Evolutionary conservation across 2,329 filamentous ascomycete species (phyloP).

Genomic region (Penicillium glabrum): DNA sequence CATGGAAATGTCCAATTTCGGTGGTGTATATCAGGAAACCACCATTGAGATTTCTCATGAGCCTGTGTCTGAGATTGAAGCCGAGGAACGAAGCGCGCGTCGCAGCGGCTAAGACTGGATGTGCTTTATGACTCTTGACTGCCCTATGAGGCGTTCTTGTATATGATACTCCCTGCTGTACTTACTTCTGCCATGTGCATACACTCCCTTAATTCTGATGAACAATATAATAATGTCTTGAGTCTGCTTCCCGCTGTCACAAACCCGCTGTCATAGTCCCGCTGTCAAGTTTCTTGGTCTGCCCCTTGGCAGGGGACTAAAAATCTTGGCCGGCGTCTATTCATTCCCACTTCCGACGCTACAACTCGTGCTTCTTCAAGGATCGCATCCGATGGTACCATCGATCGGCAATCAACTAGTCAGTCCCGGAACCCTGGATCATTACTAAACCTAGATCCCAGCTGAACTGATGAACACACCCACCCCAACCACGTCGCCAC

Average conservation of each 20-base stretch:
- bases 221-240: not conserved
- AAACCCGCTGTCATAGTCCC: not conserved
- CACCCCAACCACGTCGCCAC: not conserved
- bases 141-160: not conserved
- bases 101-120: conserved; percentile 3
- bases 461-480: not conserved
- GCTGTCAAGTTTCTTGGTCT: not conserved
- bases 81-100: conserved; percentile 4
- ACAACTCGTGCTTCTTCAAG: not conserved
- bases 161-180: not conserved
- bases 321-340: not conserved
- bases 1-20: conserved; percentile 32
- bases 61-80: conserved; percentile 18
- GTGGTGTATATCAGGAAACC: conserved; percentile 43
- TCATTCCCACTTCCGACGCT: not conserved
- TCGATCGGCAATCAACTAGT: not conserved
- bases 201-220: not conserved
- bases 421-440: not conserved
- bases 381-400: not conserved
- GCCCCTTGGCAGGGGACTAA: not conserved
- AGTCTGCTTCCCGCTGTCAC: not conserved
- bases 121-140: not conserved
- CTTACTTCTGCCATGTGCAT: not conserved
- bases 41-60: conserved; percentile 44
- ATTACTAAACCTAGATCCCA: not conserved